A percentile compares a stretch with the other conserved stretches of the same genome.
phyloP scores from a whole-genome alignment of 768 basidiomycete species.

The Suillus variegatus region DNA sequence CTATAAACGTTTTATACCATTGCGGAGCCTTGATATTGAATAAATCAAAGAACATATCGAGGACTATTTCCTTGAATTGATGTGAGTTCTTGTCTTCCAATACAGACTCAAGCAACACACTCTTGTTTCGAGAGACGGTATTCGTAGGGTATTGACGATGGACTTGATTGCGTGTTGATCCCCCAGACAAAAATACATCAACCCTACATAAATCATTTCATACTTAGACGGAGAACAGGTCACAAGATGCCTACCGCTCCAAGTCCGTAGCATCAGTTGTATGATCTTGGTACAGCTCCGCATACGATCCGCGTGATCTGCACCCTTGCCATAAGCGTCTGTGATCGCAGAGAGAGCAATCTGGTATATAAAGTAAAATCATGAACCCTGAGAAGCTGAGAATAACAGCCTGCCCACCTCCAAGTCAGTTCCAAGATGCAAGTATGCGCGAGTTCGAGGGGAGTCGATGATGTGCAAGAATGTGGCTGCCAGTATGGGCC shows the following conservation, averaged over 20 bases:
- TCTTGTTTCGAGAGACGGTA: constrained; percentile 85
- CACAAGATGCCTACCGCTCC: constrained; percentile 72
- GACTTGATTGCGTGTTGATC: constrained; percentile 84
- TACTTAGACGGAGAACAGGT: constrained; percentile 4
- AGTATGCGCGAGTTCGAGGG: constrained; percentile 75
- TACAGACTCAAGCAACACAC: constrained; percentile 39
- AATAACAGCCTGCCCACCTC: constrained; percentile 56
- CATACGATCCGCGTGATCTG: constrained; percentile 79
- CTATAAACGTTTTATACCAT: constrained; percentile 93
- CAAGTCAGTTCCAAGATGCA: constrained; percentile 82
- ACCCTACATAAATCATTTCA: constrained; percentile 47
- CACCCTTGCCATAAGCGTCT: constrained; percentile 86
- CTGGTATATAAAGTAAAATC: constrained; percentile 37
- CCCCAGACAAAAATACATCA: constrained; percentile 94
- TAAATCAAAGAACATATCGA: constrained; percentile 94
- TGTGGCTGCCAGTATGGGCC: constrained; percentile 73
- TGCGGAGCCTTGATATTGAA: constrained; percentile 90
- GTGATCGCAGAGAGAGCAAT: constrained; percentile 88
- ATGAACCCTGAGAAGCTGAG: neutral
- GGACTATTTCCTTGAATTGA: constrained; percentile 74
- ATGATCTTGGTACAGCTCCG: constrained; percentile 76
- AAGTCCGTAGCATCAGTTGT: constrained; percentile 82
- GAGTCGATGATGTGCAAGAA: constrained; percentile 86
- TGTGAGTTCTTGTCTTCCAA: constrained; percentile 13
- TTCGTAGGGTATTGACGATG: constrained; percentile 80